Evolutionary conservation across 1,284 basidiomycete species (phyloP), one percentile per base, ranked within the genome.

Genomic region (Macrocystidia cucumis): DNA sequence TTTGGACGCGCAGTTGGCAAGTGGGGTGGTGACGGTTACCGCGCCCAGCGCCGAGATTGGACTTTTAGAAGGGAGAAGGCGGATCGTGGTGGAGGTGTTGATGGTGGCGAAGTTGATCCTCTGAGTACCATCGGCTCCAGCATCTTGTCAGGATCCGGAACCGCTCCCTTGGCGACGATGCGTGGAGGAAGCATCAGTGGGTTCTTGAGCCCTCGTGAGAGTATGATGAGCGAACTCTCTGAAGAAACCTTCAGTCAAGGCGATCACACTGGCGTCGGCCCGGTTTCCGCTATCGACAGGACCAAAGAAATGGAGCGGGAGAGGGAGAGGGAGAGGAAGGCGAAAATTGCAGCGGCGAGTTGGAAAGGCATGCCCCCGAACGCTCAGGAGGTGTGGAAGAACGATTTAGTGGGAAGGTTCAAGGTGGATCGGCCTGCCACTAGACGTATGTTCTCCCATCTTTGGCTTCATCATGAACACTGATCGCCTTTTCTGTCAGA

Each of bases 361-460:
- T 58, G 57, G 59, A 58, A 50, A 42, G 70, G 70, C 9, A 72
- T 74, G 62, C 48, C 54, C 20, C 55, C 73, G 2, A 67, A 72
- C 20, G 56, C 67, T 5, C 71, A 76, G 41, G 83, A 87, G 47
- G 59, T 76, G 38, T 87, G 84, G 82, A 59, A 64, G 37, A 81
- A 77, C 47, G 65, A 69, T n/a, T 60, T 72, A 29, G 67, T 78
- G 18, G 84, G 84, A 18, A 58, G 67, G 37, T 82, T 79, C 55
- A 78, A 65, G 48, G 74, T 84, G 2, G 68, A 72, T 34, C 61
- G 71, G 39, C 58, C 64, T 35, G 61, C 62, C 27, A 54, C 69
- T 24, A 60, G 56, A 45, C 60, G 74, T 78, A 49, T 37, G 72
- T 67, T 14, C 29, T 37, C 29, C 21, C 19, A n/a, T n/a, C n/a